phyloP scores from a whole-genome alignment of 352 stramenopile genomes.

The Phytophthora syringae region DNA sequence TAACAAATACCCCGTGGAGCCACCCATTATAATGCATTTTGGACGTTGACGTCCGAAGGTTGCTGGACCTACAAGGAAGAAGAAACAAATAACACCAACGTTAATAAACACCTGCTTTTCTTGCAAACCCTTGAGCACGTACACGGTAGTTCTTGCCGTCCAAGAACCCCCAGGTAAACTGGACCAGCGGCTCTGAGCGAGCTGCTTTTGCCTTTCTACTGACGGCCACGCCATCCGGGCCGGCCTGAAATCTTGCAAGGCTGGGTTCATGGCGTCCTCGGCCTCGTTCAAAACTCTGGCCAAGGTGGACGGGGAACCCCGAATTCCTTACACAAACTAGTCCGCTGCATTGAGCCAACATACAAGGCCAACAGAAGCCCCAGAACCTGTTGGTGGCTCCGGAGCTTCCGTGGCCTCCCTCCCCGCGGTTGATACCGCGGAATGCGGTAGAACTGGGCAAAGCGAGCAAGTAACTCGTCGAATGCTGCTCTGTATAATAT shows the following conservation, averaged over 20 bases:
- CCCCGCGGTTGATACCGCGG: background rate
- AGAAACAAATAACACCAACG: background rate
- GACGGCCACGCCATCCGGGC: constrained; percentile 2
- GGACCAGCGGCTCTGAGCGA: background rate
- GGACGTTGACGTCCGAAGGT: background rate
- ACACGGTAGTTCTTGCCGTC: background rate
- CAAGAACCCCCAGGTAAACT: constrained; percentile 2
- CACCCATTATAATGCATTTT: constrained; percentile 12
- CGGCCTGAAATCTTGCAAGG: background rate
- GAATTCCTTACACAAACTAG: background rate
- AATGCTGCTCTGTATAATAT: background rate
- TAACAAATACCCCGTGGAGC: constrained; percentile 9
- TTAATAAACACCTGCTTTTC: background rate
- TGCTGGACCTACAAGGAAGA: background rate
- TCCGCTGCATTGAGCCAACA: background rate
- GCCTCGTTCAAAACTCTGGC: background rate
- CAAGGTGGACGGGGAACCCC: background rate
- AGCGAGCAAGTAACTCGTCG: background rate
- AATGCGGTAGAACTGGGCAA: background rate
- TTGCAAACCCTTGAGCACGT: background rate
- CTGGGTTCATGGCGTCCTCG: background rate
- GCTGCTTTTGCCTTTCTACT: background rate
- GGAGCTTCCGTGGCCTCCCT: background rate
- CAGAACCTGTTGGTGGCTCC: background rate
- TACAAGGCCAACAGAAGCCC: background rate